Percentiles rank a stretch among this genome's conserved stretches.
Evolutionary conservation across 768 basidiomycete genomes (phyloP).

Genomic region (Strobilomyces confusus): DNA sequence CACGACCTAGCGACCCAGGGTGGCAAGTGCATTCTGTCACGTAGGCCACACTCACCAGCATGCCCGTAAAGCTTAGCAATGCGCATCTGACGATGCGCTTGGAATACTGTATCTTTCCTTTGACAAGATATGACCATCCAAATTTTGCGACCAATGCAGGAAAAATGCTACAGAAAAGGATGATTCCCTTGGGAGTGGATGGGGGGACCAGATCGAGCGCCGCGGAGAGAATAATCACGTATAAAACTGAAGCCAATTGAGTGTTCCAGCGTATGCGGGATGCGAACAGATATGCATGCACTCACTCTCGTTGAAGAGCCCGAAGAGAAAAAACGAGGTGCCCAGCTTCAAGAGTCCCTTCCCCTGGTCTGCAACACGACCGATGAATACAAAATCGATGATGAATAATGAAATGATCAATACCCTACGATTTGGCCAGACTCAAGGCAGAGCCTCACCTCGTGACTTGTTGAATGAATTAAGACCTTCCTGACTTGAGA

Average conservation of each 20-base stretch:
- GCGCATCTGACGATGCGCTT: constrained; percentile 75
- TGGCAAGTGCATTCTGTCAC: not conserved
- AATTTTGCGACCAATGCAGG: constrained; percentile 85
- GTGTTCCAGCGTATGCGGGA: not conserved
- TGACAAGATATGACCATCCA: constrained; percentile 88
- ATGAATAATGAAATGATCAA: not conserved
- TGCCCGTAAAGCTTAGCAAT: constrained; percentile 70
- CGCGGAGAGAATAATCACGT: constrained; percentile 95
- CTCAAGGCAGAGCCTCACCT: not conserved
- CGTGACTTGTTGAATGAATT: not conserved
- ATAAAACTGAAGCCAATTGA: constrained; percentile 55
- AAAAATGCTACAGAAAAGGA: constrained; percentile 92
- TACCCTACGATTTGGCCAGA: not conserved
- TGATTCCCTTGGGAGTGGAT: constrained; percentile 89
- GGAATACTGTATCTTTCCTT: constrained; percentile 79
- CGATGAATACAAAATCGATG: not conserved
- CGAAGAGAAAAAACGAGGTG: constrained; percentile 86
- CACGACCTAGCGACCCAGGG: constrained; percentile 47
- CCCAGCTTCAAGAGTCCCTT: constrained; percentile 37
- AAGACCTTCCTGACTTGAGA: not conserved
- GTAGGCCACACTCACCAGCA: constrained; percentile 41
- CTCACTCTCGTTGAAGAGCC: constrained; percentile 86
- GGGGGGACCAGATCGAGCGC: constrained; percentile 92
- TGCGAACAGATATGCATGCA: constrained; percentile 21
- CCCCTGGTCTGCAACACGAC: constrained; percentile 1